phyloP scores from a whole-genome alignment of 2,329 filamentous ascomycete genomes.

The Cercospora sp. region DNA sequence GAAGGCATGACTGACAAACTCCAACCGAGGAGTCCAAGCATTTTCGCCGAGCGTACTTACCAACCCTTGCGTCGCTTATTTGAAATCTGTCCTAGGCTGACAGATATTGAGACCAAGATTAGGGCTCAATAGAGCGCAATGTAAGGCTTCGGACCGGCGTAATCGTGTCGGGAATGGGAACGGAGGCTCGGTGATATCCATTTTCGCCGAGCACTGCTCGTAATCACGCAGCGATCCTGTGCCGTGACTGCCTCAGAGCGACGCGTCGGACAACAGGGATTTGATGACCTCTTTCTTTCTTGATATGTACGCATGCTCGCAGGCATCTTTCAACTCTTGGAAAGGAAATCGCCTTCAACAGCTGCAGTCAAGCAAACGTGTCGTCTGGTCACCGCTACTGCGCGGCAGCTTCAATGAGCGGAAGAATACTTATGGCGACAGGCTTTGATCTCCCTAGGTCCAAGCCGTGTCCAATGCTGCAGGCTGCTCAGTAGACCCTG shows the following conservation, averaged over 20 bases:
- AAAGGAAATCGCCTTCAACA: too few species aligned
- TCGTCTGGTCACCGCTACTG: too few species aligned
- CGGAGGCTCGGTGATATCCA: not conserved
- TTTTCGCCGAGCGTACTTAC: not conserved
- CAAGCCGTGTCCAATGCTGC: too few species aligned
- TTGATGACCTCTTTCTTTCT: too few species aligned
- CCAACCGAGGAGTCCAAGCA: not conserved
- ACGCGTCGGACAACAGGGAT: too few species aligned
- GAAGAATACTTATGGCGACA: too few species aligned
- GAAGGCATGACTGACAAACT: not conserved
- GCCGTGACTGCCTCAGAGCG: not conserved
- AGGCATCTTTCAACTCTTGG: too few species aligned
- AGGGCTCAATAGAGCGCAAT: not conserved
- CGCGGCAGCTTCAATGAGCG: too few species aligned
- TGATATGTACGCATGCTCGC: too few species aligned
- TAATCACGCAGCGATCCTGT: not conserved
- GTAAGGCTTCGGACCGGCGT: not conserved
- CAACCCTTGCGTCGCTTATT: not conserved
- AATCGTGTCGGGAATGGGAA: not conserved
- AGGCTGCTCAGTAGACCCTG: constrained; percentile 29
- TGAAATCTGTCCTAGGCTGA: not conserved
- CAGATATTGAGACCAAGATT: not conserved
- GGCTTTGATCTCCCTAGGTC: too few species aligned
- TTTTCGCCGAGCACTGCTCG: not conserved
- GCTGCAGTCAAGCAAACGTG: too few species aligned